Percentiles rank a stretch among this genome's conserved stretches.
phyloP scores from a whole-genome alignment of 140 eudicot genomes.

The Ambrosia hybrid region DNA sequence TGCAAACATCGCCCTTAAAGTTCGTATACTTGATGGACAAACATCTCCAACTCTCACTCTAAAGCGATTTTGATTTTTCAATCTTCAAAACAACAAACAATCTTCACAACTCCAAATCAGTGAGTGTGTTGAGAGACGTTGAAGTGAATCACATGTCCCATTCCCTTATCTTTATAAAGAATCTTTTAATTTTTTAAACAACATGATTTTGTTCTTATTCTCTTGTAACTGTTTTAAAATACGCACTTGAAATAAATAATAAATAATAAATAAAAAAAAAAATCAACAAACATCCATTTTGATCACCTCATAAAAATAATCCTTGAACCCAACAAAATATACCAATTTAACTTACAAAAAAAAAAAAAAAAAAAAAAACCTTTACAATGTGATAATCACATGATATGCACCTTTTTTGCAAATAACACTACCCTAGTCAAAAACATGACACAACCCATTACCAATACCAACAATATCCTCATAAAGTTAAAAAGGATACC shows the following conservation, averaged over 20 bases:
- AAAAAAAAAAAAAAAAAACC: neutral
- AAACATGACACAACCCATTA: no score
- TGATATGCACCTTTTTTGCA: slow-evolving; percentile 10
- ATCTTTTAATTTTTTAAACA: slow-evolving; percentile 16
- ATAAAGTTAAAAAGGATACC: slow-evolving; percentile 26
- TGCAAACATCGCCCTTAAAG: no score
- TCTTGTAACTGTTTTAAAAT: neutral
- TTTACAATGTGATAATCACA: neutral
- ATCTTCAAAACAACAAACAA: neutral
- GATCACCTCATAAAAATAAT: neutral
- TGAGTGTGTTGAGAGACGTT: slow-evolving; percentile 8
- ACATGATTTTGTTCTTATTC: slow-evolving; percentile 20
- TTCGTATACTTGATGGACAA: no score
- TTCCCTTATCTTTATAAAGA: slow-evolving; percentile 6
- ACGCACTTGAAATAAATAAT: slow-evolving; percentile 11
- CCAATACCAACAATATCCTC: slow-evolving; percentile 12
- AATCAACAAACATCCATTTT: neutral
- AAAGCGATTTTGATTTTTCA: neutral
- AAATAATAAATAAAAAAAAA: no score
- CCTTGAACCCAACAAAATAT: neutral
- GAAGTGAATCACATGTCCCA: neutral
- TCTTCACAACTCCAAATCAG: neutral
- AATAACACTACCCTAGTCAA: neutral
- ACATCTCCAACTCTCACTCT: no score
- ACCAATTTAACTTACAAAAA: neutral